Evolutionary conservation across 2,329 filamentous ascomycete species (phyloP).

Genomic region (Anisogramma anomala): DNA sequence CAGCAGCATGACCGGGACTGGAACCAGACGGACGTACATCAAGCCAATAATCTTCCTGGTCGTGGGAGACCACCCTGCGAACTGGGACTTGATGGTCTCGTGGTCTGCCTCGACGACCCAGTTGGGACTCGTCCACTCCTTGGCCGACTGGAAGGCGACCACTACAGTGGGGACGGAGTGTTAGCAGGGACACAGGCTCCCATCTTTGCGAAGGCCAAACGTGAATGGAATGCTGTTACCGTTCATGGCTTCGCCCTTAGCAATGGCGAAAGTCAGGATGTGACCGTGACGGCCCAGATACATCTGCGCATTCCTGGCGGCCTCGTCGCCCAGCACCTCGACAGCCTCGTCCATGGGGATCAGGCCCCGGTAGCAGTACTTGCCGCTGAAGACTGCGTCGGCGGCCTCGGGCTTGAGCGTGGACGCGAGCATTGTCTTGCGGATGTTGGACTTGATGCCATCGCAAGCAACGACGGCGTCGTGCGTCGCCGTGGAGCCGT

Average conservation of each 20-base stretch:
- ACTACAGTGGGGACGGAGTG: slow-evolving; percentile 37
- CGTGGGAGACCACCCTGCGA: slow-evolving; percentile 23
- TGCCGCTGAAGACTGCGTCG: slow-evolving; percentile 38
- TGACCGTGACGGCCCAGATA: slow-evolving; percentile 15
- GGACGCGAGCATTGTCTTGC: slow-evolving; percentile 38
- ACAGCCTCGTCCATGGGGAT: slow-evolving; percentile 42
- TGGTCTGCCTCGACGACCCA: slow-evolving; percentile 12
- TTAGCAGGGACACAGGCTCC: slow-evolving; percentile 27
- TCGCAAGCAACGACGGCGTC: slow-evolving; percentile 19
- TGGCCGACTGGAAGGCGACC: slow-evolving; percentile 19
- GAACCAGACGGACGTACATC: slow-evolving; percentile 10
- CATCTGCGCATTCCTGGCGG: slow-evolving; percentile 20
- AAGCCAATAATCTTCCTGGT: slow-evolving; percentile 23
- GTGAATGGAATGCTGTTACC: no score
- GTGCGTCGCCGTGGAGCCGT: slow-evolving; percentile 13
- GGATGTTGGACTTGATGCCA: slow-evolving; percentile 23
- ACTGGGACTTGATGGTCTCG: slow-evolving; percentile 18
- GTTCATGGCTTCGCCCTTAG: slow-evolving; percentile 15
- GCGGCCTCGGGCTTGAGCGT: slow-evolving; percentile 24
- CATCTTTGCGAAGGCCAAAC: not conserved
- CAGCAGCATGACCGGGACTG: no score
- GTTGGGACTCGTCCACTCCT: slow-evolving; percentile 9
- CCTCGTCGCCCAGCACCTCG: slow-evolving; percentile 33
- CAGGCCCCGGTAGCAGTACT: slow-evolving; percentile 45
- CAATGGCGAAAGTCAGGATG: slow-evolving; percentile 11